These are phyloP conservation scores for Dactylis glomerata DNA, from an alignment of 176 grass and related monocot species.

Conservation along the genomic window DNA sequence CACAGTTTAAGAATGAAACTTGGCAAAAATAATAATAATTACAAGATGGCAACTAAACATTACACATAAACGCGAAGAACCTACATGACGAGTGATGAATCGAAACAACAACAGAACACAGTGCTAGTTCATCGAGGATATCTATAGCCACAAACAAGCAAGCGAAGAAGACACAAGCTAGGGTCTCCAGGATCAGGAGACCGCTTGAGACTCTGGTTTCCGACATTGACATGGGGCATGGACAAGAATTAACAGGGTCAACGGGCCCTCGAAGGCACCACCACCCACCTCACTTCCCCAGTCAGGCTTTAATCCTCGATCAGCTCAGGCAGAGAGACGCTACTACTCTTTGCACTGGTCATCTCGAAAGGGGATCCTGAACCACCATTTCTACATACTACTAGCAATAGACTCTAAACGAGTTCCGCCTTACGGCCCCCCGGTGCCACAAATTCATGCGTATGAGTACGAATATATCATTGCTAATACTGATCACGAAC, in stretches of 20 bases:
- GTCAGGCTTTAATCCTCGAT: background rate
- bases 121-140: background rate
- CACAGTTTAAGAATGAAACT: background rate
- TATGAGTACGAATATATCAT: background rate
- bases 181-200: background rate
- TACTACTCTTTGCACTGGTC: background rate
- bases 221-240: constrained; percentile 14
- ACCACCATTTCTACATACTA: background rate
- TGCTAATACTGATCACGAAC: background rate
- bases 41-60: background rate
- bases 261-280: background rate
- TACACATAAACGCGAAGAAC: background rate
- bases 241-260: background rate
- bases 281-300: background rate
- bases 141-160: background rate
- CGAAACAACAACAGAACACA: background rate
- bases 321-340: background rate
- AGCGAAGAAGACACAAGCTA: background rate
- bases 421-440: background rate
- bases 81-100: background rate
- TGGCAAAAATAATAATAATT: background rate
- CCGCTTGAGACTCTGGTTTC: background rate
- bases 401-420: background rate
- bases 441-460: background rate
- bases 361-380: background rate